Conservation (phyloP, 257 asterid species). For the Coffea eugenioides region DNA sequence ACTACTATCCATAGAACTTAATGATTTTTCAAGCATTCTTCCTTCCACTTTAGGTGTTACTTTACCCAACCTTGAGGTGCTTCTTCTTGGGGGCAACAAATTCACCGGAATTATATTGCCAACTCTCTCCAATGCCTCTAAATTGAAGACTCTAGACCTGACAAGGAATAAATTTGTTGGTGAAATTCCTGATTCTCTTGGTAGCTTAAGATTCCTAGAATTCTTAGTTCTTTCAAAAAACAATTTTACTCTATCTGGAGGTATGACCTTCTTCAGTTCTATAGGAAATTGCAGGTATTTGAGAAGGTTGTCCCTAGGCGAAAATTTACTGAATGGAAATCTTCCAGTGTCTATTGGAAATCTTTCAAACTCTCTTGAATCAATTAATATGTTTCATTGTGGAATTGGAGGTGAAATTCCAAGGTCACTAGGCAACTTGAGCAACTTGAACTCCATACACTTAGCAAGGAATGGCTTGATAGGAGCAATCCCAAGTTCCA, state of each 20-base stretch:
- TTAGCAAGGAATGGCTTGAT: neutral
- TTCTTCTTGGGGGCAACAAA: neutral
- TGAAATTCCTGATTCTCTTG: neutral
- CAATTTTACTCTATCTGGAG: neutral
- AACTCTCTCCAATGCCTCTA: constrained; percentile 5
- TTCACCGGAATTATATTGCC: constrained; percentile 19
- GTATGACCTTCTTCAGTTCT: neutral
- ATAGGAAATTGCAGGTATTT: neutral
- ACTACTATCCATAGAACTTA: neutral
- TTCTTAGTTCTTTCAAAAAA: neutral
- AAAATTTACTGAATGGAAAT: neutral
- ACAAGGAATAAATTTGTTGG: neutral
- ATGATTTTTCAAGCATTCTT: neutral
- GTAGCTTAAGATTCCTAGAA: neutral
- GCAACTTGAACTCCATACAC: neutral
- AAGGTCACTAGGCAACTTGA: constrained; percentile 3
- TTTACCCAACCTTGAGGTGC: neutral
- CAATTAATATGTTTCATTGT: neutral
- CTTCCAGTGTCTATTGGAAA: constrained; percentile 15
- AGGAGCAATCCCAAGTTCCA: constrained; percentile 12
- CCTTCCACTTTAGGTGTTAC: neutral
- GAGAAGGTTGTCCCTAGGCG: rapidly evolving
- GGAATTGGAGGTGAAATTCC: constrained; percentile 22
- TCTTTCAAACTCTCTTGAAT: constrained; percentile 13
- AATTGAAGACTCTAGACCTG: neutral